Evolutionary conservation across 2,329 filamentous ascomycete genomes (phyloP), one percentile per base, ranked within the genome.

Genomic region (Diaporthe nobilis): DNA sequence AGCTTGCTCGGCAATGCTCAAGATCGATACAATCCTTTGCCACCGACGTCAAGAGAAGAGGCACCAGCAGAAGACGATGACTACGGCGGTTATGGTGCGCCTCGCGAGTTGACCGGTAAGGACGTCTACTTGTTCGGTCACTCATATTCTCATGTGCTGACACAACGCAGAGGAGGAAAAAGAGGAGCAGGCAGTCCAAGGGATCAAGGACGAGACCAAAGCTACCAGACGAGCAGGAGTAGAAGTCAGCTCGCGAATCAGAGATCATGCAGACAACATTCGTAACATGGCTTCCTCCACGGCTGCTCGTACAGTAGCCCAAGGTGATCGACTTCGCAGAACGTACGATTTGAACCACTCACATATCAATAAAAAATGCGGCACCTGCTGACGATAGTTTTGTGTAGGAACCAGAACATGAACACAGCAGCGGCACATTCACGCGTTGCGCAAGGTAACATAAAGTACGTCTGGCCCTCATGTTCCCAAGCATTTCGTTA

Each of bases 261-360:
- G n/a, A n/a, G n/a, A n/a, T n/a, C n/a, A n/a, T n/a, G n/a, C n/a
- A n/a, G n/a, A n/a, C n/a, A n/a, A n/a, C n/a, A n/a, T n/a, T n/a
- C n/a, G n/a, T n/a, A n/a, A n/a, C n/a, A n/a, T n/a, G n/a, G n/a
- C n/a, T n/a, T n/a, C n/a, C n/a, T n/a, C n/a, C n/a, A n/a, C n/a
- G n/a, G n/a, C 94, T 61, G 92, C 91, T 53, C 89, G 93, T 74
- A 90, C 98, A 17, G 94, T 93, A 72, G 91, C 90, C 20, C 95
- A 98, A 83, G 94, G 93, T 76, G 95, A 98, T 82, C 90, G 93
- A 22, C 89, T 98, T 73, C 91, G 96, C 82, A 95, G 96, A 81
- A 94, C 94, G 0, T 76, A 67, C n/a, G n/a, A n/a, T n/a, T n/a
- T n/a, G n/a, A n/a, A n/a, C n/a, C n/a, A n/a, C n/a, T n/a, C n/a